phyloP scores from a whole-genome alignment of 1,284 basidiomycete genomes.

The Golubevia sp. region DNA sequence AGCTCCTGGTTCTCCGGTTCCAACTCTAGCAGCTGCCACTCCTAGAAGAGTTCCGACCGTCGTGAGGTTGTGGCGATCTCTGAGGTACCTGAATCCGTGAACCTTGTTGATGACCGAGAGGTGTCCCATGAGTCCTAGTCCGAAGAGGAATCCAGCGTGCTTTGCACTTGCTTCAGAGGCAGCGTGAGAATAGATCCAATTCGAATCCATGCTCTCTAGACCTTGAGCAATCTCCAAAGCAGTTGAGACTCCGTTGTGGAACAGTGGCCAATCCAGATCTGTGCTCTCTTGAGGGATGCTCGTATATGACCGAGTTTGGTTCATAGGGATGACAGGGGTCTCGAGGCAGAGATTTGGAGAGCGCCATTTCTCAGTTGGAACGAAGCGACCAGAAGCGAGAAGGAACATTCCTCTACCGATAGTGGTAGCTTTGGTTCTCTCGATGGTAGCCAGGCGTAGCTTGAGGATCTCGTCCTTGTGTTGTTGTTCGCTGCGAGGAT shows the following conservation, averaged over 20 bases:
- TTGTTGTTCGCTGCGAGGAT: background rate
- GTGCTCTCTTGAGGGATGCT: background rate
- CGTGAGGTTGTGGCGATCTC: slow-evolving; percentile 91
- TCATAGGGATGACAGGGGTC: background rate
- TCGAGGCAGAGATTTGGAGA: slow-evolving; percentile 36
- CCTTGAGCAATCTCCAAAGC: slow-evolving; percentile 75
- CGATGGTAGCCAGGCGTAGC: slow-evolving; percentile 10
- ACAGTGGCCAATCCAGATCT: slow-evolving; percentile 82
- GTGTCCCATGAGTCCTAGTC: slow-evolving; percentile 88
- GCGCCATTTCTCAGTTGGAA: slow-evolving; percentile 38
- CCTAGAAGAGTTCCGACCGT: slow-evolving; percentile 92
- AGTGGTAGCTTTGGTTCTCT: slow-evolving; percentile 46
- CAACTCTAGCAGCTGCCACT: slow-evolving; percentile 86
- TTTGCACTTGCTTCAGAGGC: slow-evolving; percentile 71
- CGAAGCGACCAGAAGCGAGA: slow-evolving; percentile 36
- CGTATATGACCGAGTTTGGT: background rate
- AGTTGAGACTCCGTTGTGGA: slow-evolving; percentile 94
- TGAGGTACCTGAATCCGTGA: slow-evolving; percentile 81
- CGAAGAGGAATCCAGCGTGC: slow-evolving; percentile 94
- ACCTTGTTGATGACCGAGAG: slow-evolving; percentile 84
- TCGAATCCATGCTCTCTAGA: slow-evolving; percentile 66
- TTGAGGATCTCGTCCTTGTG: background rate
- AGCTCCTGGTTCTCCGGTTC: slow-evolving; percentile 81
- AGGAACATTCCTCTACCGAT: slow-evolving; percentile 50
- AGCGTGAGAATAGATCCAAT: slow-evolving; percentile 55